These are phyloP conservation scores for Aspergillus leporis DNA, from an alignment of 495 filamentous ascomycete species.

Conservation along the genomic window DNA sequence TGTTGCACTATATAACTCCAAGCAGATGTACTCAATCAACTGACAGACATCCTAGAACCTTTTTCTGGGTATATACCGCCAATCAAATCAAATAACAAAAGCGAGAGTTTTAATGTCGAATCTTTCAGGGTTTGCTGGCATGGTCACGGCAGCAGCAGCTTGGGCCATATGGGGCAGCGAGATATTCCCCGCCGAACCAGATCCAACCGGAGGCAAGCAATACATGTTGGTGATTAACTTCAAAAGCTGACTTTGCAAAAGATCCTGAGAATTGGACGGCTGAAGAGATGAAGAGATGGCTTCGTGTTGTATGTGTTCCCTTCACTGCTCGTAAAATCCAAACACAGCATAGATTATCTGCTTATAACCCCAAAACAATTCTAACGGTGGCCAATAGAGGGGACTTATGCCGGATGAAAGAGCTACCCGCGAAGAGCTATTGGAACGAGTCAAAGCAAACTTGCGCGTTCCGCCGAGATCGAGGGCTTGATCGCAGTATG, in stretches of 20 bases:
- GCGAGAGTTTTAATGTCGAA: background rate
- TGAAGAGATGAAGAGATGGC: conserved; percentile 73
- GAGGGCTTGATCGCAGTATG: conserved; percentile 7
- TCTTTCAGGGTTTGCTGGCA: conserved; percentile 64
- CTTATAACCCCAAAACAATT: background rate
- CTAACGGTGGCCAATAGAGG: conserved; percentile 52
- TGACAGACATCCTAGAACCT: conserved; percentile 45
- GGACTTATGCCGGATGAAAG: conserved; percentile 65
- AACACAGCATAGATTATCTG: conserved; percentile 11
- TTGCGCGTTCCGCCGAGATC: conserved; percentile 53
- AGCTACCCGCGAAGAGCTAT: conserved; percentile 71
- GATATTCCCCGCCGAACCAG: conserved; percentile 68
- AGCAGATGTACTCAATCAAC: background rate
- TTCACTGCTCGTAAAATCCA: background rate
- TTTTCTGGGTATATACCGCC: conserved; percentile 53
- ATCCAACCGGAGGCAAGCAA: conserved; percentile 71
- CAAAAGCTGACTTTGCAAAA: conserved; percentile 21
- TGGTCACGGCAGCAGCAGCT: conserved; percentile 79
- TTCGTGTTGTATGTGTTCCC: conserved; percentile 62
- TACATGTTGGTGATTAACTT: background rate
- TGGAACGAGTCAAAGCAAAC: conserved; percentile 80
- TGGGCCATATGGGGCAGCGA: conserved; percentile 84
- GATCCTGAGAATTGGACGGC: conserved; percentile 73
- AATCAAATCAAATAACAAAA: conserved; percentile 4
- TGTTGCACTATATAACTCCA: background rate